Base-by-base conservation (phyloP, 2,329 filamentous ascomycete species). In the Colletotrichum graminicola region DNA sequence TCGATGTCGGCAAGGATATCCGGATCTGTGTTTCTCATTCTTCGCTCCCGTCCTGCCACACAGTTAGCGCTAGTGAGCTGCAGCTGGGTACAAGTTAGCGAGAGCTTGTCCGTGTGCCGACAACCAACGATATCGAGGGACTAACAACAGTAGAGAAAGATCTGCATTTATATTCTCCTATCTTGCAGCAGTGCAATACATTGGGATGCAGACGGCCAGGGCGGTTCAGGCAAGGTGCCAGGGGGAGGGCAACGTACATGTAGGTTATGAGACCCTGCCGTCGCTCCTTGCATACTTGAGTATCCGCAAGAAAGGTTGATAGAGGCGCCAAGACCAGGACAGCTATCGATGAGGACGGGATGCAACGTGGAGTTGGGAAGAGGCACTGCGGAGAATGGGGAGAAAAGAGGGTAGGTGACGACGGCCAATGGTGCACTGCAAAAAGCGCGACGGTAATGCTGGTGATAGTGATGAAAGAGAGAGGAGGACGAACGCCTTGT, bases 191-290 rank as follows among this genome's bases (percentile, higher is more conserved):
- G 56, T 68, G 64, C 64, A 49, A 41, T 55, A 51, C 57, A 55
- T 36, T 26, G 32, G 32, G n/a, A 18, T n/a, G 39, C 47, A 61
- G 47, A 26, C 23, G 14, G 23, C 47, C 43, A 54, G 43, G 59
- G 54, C 32, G 29, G 41, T 54, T 57, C 43, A 34, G 54, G 65
- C 59, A 64, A 64, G 69, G 69, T 63, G n/a, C 69, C 64, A 60
- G 60, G 57, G 69, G 23, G 34, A 52, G 21, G 26, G 39, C 14
- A 6, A 18, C 21, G 51, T 51, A n/a, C 23, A 57, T 34, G 52
- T 29, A 29, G 29, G 4, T 29, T 16, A n/a, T 29, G 51, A 45
- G 32, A 68, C 68, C 65, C 59, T 52, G 59, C 65, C 47, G 52
- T 18, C 36, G 57, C n/a, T 63, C 26, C 57, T 68, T 51, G n/a